These are phyloP conservation scores for Neofusicoccum cordaticola DNA, from an alignment of 2,329 filamentous ascomycete species.

Conservation along the genomic window DNA sequence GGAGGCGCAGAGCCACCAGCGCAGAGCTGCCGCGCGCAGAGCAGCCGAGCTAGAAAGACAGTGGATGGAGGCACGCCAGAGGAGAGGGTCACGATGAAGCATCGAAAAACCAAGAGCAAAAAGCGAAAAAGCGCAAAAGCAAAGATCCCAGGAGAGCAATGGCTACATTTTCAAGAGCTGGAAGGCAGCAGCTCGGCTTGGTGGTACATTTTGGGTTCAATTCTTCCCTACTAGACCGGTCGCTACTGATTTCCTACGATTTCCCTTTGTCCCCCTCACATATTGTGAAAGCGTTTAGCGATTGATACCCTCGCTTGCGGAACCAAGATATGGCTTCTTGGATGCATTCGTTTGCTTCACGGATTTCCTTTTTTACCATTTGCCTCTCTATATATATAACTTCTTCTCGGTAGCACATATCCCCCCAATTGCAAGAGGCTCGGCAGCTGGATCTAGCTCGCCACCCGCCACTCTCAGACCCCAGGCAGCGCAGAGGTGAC, in stretches of 20 bases:
- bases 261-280: neutral
- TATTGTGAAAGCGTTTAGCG: slow-evolving; percentile 8
- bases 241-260: neutral
- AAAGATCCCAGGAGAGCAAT: neutral
- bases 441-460: neutral
- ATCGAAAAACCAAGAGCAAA: neutral
- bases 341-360: slow-evolving; percentile 5
- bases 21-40: slow-evolving; percentile 41
- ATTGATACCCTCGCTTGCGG: slow-evolving; percentile 11
- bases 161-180: slow-evolving; percentile 3
- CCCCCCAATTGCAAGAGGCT: neutral
- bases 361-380: neutral
- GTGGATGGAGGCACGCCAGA: slow-evolving; percentile 35
- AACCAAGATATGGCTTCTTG: slow-evolving; percentile 14
- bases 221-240: neutral
- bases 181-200: neutral
- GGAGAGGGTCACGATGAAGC: slow-evolving; percentile 17
- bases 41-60: slow-evolving; percentile 45
- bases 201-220: neutral
- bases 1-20: slow-evolving; percentile 40
- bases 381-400: slow-evolving; percentile 3
- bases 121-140: neutral
- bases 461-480: neutral
- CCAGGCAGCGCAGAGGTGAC: neutral
- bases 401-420: slow-evolving; percentile 6